Evolutionary conservation across 2,329 filamentous ascomycete genomes (phyloP).

Genomic region (Didymella pomorum): DNA sequence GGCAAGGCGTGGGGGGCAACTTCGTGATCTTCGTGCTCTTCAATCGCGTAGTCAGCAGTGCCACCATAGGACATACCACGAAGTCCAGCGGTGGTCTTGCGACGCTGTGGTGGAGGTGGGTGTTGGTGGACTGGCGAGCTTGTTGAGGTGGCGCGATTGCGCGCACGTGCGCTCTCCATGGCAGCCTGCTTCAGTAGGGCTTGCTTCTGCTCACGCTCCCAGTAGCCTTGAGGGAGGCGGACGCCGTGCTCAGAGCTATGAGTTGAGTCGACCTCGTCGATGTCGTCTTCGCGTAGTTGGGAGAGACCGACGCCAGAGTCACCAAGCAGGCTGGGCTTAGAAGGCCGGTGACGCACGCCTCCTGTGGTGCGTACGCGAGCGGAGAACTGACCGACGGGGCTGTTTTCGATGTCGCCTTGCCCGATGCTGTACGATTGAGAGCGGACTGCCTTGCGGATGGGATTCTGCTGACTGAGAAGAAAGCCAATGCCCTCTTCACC

Average conservation of each 20-base stretch:
- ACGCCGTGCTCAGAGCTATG: slow-evolving; percentile 65
- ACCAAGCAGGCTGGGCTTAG: slow-evolving; percentile 77
- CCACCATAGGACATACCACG: slow-evolving; percentile 67
- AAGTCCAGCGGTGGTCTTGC: slow-evolving; percentile 56
- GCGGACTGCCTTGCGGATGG: slow-evolving; percentile 89
- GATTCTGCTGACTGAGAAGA: slow-evolving; percentile 62
- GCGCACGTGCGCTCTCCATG: slow-evolving; percentile 46
- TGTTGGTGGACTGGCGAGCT: slow-evolving; percentile 39
- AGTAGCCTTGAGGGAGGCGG: slow-evolving; percentile 43
- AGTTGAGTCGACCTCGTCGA: slow-evolving; percentile 72
- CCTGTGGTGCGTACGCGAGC: slow-evolving; percentile 55
- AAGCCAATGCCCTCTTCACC: slow-evolving; percentile 59
- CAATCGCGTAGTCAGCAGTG: slow-evolving; percentile 72
- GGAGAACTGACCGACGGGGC: slow-evolving; percentile 58
- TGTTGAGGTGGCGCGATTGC: slow-evolving; percentile 41
- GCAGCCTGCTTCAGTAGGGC: slow-evolving; percentile 49
- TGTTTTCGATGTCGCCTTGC: slow-evolving; percentile 70
- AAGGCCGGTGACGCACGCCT: slow-evolving; percentile 77
- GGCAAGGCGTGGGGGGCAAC: slow-evolving; percentile 54
- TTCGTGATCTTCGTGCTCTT: slow-evolving; percentile 73
- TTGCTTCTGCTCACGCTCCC: slow-evolving; percentile 45
- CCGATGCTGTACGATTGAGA: slow-evolving; percentile 98
- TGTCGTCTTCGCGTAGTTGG: slow-evolving; percentile 49
- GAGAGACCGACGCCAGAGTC: slow-evolving; percentile 55
- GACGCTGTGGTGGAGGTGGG: slow-evolving; percentile 29